These are phyloP conservation scores for Candida buenavistaensis DNA, from an alignment of 1,139 yeast species.

Conservation along the genomic window DNA sequence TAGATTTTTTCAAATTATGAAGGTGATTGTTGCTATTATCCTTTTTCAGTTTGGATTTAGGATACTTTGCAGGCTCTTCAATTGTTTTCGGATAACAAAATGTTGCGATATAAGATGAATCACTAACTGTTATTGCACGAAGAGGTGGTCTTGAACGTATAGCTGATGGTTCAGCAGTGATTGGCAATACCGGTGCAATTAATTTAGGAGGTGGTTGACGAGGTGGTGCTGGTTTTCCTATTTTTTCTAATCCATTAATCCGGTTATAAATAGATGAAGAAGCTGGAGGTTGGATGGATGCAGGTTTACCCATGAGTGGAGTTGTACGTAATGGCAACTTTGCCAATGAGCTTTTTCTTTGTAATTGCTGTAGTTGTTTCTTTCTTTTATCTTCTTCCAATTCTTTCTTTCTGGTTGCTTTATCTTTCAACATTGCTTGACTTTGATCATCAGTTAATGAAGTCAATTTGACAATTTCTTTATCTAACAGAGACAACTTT, in stretches of 20 bases:
- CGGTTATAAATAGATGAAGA: slow-evolving; percentile 17
- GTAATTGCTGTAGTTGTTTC: slow-evolving; percentile 20
- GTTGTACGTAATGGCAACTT: slow-evolving; percentile 17
- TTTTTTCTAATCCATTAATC: slow-evolving; percentile 9
- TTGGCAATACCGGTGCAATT: slow-evolving; percentile 33
- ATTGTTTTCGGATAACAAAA: slow-evolving; percentile 36
- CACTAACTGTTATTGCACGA: slow-evolving; percentile 28
- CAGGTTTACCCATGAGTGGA: slow-evolving; percentile 46
- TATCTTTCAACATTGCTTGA: slow-evolving; percentile 27
- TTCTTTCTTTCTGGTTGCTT: slow-evolving; percentile 21
- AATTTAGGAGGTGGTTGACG: slow-evolving; percentile 40
- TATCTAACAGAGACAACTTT: slow-evolving; percentile 36
- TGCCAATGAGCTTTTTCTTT: slow-evolving; percentile 14
- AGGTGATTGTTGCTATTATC: slow-evolving; percentile 12
- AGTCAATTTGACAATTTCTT: slow-evolving; percentile 41
- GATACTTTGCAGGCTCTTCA: slow-evolving; percentile 36
- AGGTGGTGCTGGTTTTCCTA: slow-evolving; percentile 14
- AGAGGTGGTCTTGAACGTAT: slow-evolving; percentile 19
- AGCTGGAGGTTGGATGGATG: slow-evolving; percentile 50
- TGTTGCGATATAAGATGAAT: slow-evolving; percentile 23
- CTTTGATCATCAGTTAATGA: slow-evolving; percentile 40
- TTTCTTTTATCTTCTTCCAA: slow-evolving; percentile 24
- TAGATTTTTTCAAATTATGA: slow-evolving; percentile 46
- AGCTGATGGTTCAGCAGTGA: slow-evolving; percentile 21
- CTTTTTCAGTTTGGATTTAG: slow-evolving; percentile 46